Evolutionary conservation across 75 land plant genomes (phyloP).

Genomic region (Azolla pinnata): DNA sequence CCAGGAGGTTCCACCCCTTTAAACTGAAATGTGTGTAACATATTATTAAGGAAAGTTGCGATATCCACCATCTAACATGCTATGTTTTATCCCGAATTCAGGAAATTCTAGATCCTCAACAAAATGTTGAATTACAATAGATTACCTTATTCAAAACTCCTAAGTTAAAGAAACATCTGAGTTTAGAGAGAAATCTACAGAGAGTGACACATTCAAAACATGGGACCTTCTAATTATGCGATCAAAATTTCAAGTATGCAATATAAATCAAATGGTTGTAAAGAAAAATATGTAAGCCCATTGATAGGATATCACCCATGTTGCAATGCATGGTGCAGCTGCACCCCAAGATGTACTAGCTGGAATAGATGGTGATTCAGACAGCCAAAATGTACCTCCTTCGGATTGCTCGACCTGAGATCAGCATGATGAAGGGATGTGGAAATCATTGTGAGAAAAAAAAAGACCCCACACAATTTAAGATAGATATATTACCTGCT

Average conservation of each 20-base stretch:
- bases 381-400: conserved; percentile 93
- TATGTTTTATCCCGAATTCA: no score
- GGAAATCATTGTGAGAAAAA: neutral
- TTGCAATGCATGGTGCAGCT: conserved; percentile 64
- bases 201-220: no score
- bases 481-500: conserved; percentile 39
- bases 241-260: no score
- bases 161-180: no score
- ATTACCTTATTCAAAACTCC: no score
- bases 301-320: conserved; percentile 86
- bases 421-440: neutral
- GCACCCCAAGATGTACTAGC: conserved; percentile 93
- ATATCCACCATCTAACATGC: no score
- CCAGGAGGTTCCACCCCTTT: conserved; percentile 86
- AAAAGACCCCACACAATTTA: neutral
- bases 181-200: no score
- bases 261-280: no score
- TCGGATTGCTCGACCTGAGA: conserved; percentile 68
- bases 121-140: no score
- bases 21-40: conserved; percentile 72
- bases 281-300: no score
- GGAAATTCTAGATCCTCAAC: no score
- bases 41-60: conserved; percentile 36
- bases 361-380: conserved; percentile 89
- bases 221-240: no score